Conservation (phyloP, 2,329 filamentous ascomycete genomes). For the Clathrospora elynae region DNA sequence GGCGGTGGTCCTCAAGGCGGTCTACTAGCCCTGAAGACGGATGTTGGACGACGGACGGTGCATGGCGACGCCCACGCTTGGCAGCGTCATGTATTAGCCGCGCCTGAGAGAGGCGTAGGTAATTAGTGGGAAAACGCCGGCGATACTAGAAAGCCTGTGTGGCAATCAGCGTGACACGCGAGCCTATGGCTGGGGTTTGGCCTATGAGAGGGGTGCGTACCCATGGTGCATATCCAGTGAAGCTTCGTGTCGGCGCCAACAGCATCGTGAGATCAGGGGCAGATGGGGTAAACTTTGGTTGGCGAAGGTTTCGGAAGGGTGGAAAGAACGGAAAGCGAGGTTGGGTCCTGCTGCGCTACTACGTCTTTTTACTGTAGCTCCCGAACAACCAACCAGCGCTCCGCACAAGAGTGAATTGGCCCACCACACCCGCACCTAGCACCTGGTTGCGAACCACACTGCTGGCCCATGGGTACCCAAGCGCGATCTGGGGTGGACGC, state of each 20-base stretch:
- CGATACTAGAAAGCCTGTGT: constrained; percentile 24
- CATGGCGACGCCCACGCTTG: constrained; percentile 29
- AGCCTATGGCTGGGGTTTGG: constrained; percentile 17
- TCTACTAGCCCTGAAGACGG: constrained; percentile 35
- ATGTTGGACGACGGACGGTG: constrained; percentile 34
- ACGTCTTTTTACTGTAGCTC: constrained; percentile 18
- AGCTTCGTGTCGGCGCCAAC: constrained; percentile 27
- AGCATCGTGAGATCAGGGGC: constrained; percentile 33
- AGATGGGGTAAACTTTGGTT: constrained; percentile 34
- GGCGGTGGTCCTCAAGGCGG: constrained; percentile 39
- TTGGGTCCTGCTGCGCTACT: constrained; percentile 23
- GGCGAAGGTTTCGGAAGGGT: constrained; percentile 40
- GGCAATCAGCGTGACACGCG: constrained; percentile 21
- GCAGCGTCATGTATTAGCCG: constrained; percentile 43
- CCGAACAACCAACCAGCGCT: constrained; percentile 17
- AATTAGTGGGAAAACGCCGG: constrained; percentile 28
- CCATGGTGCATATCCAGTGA: constrained; percentile 22
- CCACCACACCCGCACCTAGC: constrained; percentile 30
- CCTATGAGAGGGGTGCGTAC: constrained; percentile 10
- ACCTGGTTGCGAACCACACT: constrained; percentile 39
- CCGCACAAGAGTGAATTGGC: constrained; percentile 11
- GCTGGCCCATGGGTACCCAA: constrained; percentile 39
- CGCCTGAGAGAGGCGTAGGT: constrained; percentile 31
- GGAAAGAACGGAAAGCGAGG: constrained; percentile 23
- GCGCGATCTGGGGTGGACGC: constrained; percentile 42